Percentiles rank a stretch among this genome's conserved stretches.
These are phyloP conservation scores for Phytophthora chlamydospora DNA, from an alignment of 352 stramenopile genomes.

Conservation along the genomic window DNA sequence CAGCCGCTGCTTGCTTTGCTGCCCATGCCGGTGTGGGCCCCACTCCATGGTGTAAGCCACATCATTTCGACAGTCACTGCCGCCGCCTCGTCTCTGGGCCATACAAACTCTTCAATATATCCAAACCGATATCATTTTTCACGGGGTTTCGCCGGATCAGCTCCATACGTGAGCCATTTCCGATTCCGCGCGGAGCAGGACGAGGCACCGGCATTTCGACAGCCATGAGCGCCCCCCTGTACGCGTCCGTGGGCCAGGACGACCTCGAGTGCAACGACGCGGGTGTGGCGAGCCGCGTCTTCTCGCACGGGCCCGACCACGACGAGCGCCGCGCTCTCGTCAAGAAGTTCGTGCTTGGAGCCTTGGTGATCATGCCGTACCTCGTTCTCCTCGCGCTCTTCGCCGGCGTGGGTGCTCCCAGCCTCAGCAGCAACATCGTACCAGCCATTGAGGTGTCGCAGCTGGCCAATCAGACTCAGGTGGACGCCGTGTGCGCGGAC, in stretches of 20 bases:
- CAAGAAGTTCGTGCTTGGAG: conserved; percentile 60
- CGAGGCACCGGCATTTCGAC: neutral
- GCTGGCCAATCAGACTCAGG: conserved; percentile 40
- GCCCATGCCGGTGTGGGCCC: no score
- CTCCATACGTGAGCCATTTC: conserved; percentile 1
- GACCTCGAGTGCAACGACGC: conserved; percentile 63
- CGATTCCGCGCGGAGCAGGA: neutral
- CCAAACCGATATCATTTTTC: no score
- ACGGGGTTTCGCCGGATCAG: no score
- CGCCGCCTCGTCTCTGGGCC: no score
- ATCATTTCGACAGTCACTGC: no score
- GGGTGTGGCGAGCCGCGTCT: conserved; percentile 39
- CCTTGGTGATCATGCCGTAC: conserved; percentile 66
- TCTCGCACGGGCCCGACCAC: conserved; percentile 58
- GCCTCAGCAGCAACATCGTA: neutral
- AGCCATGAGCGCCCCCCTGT: conserved; percentile 53
- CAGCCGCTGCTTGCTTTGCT: no score
- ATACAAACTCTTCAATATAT: no score
- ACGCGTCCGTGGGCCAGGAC: conserved; percentile 74
- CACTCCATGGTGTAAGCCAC: no score
- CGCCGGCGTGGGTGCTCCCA: conserved; percentile 34
- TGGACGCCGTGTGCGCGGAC: conserved; percentile 52
- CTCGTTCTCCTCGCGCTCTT: conserved; percentile 65
- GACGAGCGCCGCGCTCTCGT: conserved; percentile 48
- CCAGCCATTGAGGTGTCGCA: conserved; percentile 5